A percentile compares a stretch with the other conserved stretches of the same genome.
phyloP scores from a whole-genome alignment of 2,329 filamentous ascomycete species.

The Colletotrichum costaricense region DNA sequence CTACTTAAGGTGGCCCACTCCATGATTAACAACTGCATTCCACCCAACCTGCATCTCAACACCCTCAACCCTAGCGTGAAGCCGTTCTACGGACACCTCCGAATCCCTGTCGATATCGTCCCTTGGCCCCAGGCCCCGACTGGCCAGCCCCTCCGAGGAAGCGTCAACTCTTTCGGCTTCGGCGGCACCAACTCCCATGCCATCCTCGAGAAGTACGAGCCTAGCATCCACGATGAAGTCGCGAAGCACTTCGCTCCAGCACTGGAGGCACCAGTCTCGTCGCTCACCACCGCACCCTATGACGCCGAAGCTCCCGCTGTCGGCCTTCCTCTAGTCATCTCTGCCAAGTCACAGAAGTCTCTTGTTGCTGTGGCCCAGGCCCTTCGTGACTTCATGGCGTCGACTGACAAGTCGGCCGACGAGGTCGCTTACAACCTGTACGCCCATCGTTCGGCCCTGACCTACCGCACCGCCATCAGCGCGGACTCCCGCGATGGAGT shows the following conservation, averaged over 20 bases:
- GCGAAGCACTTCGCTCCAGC: constrained; percentile 22
- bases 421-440: constrained; percentile 30
- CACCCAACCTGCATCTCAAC: constrained; percentile 36
- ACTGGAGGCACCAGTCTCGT: background rate
- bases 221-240: constrained; percentile 26
- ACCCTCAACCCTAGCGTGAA: constrained; percentile 37
- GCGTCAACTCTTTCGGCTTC: constrained; percentile 40
- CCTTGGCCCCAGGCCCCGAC: constrained; percentile 41
- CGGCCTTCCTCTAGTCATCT: constrained; percentile 22
- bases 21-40: constrained; percentile 36
- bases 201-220: constrained; percentile 37
- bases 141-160: constrained; percentile 38
- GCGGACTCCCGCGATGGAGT: constrained; percentile 13
- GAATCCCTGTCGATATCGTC: constrained; percentile 40
- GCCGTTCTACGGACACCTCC: constrained; percentile 38
- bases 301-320: background rate
- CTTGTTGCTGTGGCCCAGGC: constrained; percentile 20
- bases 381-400: constrained; percentile 24
- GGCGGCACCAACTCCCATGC: constrained; percentile 39
- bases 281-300: background rate
- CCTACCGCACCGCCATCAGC: constrained; percentile 21
- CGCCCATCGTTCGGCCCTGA: constrained; percentile 25
- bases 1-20: constrained; percentile 36
- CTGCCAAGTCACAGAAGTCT: constrained; percentile 34
- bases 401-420: constrained; percentile 1